Percentiles rank a stretch among this genome's conserved stretches.
Conservation (phyloP, 352 stramenopile species). For the Elongisporangium prolatum region DNA sequence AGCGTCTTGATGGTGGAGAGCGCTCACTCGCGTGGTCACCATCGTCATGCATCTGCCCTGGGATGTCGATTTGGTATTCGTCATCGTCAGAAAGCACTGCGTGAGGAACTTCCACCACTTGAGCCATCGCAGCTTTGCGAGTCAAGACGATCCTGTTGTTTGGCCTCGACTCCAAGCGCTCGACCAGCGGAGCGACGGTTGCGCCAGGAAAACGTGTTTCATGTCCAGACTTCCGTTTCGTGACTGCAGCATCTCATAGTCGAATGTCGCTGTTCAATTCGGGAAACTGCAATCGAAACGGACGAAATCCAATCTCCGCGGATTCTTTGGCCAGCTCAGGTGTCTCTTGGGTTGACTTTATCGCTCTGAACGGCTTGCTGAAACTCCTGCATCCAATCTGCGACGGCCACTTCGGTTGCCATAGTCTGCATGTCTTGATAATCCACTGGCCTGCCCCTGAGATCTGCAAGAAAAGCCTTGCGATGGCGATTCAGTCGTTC, state of each 20-base stretch:
- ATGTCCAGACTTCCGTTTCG: not conserved
- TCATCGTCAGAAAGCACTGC: conserved; percentile 14
- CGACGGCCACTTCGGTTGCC: too few species aligned
- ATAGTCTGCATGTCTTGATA: too few species aligned
- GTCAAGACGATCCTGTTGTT: not conserved
- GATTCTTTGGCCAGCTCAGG: too few species aligned
- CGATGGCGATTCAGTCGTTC: conserved; percentile 33
- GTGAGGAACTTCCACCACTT: not conserved
- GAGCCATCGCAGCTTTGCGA: not conserved
- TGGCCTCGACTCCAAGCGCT: not conserved
- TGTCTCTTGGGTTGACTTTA: too few species aligned
- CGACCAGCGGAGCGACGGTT: not conserved
- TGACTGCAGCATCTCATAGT: not conserved
- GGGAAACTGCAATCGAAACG: too few species aligned
- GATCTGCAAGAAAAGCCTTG: conserved; percentile 29
- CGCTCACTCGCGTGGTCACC: not conserved
- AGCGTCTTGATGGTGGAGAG: not conserved
- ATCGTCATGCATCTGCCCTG: not conserved
- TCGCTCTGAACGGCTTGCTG: too few species aligned
- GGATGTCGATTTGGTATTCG: conserved; percentile 27
- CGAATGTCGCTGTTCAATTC: too few species aligned
- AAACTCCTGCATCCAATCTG: too few species aligned
- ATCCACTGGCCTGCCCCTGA: conserved; percentile 14
- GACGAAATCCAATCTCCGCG: too few species aligned
- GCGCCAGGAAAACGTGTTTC: not conserved